Conservation (phyloP, 2,329 filamentous ascomycete genomes). For the Nakataea oryzae region DNA sequence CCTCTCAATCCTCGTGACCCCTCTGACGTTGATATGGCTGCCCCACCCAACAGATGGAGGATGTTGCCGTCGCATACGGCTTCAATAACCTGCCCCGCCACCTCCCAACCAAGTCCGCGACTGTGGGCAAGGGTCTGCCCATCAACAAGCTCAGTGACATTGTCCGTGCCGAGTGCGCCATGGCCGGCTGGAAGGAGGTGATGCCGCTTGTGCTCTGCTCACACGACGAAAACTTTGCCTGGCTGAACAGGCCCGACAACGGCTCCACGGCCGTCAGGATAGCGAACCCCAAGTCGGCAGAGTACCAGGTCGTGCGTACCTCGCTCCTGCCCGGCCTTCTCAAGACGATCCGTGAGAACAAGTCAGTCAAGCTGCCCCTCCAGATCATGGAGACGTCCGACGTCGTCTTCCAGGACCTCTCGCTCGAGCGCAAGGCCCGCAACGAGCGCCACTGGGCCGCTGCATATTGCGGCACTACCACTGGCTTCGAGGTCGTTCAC, state of each 20-base stretch:
- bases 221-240: constrained; percentile 95
- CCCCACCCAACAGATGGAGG: constrained; percentile 61
- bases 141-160: constrained; percentile 96
- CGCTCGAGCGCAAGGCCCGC: constrained; percentile 63
- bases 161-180: constrained; percentile 76
- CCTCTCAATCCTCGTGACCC: no score
- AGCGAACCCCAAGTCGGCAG: constrained; percentile 84
- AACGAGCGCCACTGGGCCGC: constrained; percentile 97
- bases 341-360: constrained; percentile 92
- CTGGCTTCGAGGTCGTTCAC: constrained; percentile 92
- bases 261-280: constrained; percentile 74
- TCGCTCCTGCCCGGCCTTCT: constrained; percentile 76
- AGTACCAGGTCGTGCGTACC: constrained; percentile 90
- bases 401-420: constrained; percentile 80
- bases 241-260: constrained; percentile 84
- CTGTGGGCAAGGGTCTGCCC: constrained; percentile 73
- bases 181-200: constrained; percentile 93
- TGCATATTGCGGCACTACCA: constrained; percentile 87
- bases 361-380: constrained; percentile 77
- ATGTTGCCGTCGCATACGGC: constrained; percentile 90
- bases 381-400: constrained; percentile 89
- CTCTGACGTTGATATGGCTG: not conserved
- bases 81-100: constrained; percentile 91
- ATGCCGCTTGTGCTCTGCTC: constrained; percentile 95
- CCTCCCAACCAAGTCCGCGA: constrained; percentile 76